Evolutionary conservation across 1,284 basidiomycete genomes (phyloP).

Genomic region (Naganishia liquefaciens): DNA sequence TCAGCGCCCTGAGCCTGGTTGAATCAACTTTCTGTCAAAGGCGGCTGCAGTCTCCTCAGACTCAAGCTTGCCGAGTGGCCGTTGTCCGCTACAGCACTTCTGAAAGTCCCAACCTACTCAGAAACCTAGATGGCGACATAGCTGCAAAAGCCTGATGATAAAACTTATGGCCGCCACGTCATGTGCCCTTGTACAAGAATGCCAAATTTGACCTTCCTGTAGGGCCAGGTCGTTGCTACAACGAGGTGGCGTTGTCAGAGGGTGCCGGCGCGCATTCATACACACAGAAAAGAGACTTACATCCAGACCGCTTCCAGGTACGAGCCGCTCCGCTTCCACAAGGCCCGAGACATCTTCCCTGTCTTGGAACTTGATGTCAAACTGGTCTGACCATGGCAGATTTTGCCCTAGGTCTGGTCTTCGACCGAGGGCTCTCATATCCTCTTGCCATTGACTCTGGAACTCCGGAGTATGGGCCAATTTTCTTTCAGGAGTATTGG

Average conservation of each 20-base stretch:
- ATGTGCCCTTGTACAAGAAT: slow-evolving; percentile 2
- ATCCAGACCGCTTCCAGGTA: slow-evolving; percentile 15
- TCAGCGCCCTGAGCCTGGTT: no score
- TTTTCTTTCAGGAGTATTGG: no score
- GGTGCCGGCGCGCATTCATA: no score
- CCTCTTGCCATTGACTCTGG: slow-evolving; percentile 1
- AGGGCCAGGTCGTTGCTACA: slow-evolving; percentile 7
- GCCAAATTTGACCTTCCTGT: not conserved
- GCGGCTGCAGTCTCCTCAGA: no score
- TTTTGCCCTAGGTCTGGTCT: not conserved
- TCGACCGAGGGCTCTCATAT: slow-evolving; percentile 3
- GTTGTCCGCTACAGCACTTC: no score
- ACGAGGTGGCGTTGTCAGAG: not conserved
- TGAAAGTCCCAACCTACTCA: no score
- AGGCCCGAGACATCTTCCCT: slow-evolving; percentile 12
- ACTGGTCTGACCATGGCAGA: slow-evolving; percentile 1
- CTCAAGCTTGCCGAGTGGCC: no score
- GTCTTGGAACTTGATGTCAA: not conserved
- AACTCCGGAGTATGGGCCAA: not conserved
- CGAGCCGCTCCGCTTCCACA: slow-evolving; percentile 5
- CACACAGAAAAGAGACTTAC: slow-evolving; percentile 11
- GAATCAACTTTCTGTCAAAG: no score
- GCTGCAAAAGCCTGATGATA: not conserved
- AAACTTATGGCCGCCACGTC: not conserved
- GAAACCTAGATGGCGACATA: not conserved